A percentile compares a stretch with the other conserved stretches of the same genome.
Evolutionary conservation across 257 asterid species (phyloP).

Genomic region (Solanum commersonii): DNA sequence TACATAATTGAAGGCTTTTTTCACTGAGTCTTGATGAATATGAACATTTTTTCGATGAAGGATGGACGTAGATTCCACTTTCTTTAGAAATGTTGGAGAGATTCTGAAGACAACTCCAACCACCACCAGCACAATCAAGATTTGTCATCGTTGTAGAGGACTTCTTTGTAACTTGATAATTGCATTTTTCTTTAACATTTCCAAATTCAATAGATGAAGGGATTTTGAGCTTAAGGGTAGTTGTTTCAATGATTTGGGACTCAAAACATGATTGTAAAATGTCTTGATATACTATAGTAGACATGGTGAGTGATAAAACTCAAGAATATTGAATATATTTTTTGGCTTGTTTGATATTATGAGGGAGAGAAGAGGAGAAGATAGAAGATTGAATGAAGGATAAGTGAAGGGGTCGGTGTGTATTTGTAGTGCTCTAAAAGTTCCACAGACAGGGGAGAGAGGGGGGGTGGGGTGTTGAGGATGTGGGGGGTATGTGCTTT

Average conservation of each 20-base stretch:
- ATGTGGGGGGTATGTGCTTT: background rate
- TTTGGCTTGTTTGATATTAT: background rate
- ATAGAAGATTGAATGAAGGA: constrained; percentile 37
- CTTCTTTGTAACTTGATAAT: background rate
- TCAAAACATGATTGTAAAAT: constrained; percentile 28
- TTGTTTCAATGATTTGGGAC: constrained; percentile 32
- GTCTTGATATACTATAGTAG: constrained; percentile 44
- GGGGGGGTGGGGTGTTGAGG: background rate
- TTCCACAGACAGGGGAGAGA: constrained; percentile 5
- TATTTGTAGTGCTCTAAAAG: constrained; percentile 67
- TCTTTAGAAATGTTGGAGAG: constrained; percentile 7
- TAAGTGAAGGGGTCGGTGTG: constrained; percentile 42
- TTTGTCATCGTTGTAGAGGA: background rate
- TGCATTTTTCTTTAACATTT: background rate
- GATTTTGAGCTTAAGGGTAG: constrained; percentile 43
- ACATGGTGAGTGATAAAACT: constrained; percentile 19
- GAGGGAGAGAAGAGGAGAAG: background rate
- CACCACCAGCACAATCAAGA: background rate
- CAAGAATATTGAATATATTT: background rate
- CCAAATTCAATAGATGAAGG: constrained; percentile 1
- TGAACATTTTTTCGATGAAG: constrained; percentile 11
- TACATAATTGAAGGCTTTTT: constrained; percentile 62
- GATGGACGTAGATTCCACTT: constrained; percentile 16
- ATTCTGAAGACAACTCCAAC: constrained; percentile 37
- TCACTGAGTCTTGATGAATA: constrained; percentile 27